Percentiles rank a stretch among this genome's conserved stretches.
These are phyloP conservation scores for Euphorbia pulcherrima DNA, from an alignment of 345 rosid species.

Conservation along the genomic window DNA sequence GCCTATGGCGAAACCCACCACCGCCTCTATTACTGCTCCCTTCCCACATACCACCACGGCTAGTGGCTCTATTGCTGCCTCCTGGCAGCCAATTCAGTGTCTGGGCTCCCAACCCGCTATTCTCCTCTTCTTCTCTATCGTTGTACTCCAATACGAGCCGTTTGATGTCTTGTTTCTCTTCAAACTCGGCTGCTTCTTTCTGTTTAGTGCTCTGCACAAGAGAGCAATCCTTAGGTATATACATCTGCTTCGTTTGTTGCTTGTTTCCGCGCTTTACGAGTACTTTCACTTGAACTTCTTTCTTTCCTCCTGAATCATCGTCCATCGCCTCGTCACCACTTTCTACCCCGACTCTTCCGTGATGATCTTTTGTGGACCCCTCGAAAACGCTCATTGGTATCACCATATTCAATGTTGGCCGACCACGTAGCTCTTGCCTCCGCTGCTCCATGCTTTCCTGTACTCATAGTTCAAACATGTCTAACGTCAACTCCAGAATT, in stretches of 20 bases:
- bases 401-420: slow-evolving; percentile 80
- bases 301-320: slow-evolving; percentile 62
- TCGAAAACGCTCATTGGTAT: slow-evolving; percentile 92
- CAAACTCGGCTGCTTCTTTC: slow-evolving; percentile 94
- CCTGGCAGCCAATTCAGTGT: slow-evolving; percentile 65
- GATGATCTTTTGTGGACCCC: slow-evolving; percentile 79
- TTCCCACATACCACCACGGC: slow-evolving; percentile 50
- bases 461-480: slow-evolving; percentile 23
- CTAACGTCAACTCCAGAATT: not conserved
- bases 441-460: slow-evolving; percentile 99
- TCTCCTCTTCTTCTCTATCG: slow-evolving; percentile 94
- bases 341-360: slow-evolving; percentile 66
- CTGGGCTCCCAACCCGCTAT: slow-evolving; percentile 68
- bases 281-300: slow-evolving; percentile 91
- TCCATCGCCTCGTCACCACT: slow-evolving; percentile 80
- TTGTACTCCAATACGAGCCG: slow-evolving; percentile 92
- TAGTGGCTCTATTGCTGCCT: slow-evolving; percentile 44
- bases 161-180: slow-evolving; percentile 97
- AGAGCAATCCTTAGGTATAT: slow-evolving; percentile 75
- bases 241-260: slow-evolving; percentile 94
- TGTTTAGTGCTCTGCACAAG: slow-evolving; percentile 94
- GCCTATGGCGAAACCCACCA: slow-evolving; percentile 61
- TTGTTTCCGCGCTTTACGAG: slow-evolving; percentile 95
- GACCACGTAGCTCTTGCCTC: slow-evolving; percentile 78
- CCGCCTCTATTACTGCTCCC: slow-evolving; percentile 53